Evolutionary conservation across 805 yeast species (phyloP), one percentile per base, ranked within the genome.

Genomic region (Cyberlindnera galapagoensis): DNA sequence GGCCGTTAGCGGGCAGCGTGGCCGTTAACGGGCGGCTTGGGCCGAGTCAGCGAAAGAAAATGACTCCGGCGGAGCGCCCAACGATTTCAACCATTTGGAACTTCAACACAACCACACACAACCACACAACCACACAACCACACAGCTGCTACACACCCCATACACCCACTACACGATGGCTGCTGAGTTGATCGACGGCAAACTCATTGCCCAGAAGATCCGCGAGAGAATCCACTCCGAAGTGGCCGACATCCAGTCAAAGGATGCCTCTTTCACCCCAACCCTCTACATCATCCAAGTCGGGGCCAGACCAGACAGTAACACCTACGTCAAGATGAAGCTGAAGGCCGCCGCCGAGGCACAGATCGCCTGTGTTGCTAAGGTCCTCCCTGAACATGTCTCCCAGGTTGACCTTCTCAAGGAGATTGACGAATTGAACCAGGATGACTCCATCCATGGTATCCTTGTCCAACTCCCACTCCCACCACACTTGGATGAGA

Each of bases 321-420:
- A 84, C 10, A 84, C 95, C 9, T 90, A 90, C 60, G 97, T 90
- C 34, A 74, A 80, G 42, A 84, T 88, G 80, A 90, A 90, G 61
- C 67, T 84, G 44, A 87, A 83, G 63, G 94, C 96, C 10, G 94
- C 95, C 21, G 64, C 71, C 29, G 88, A 84, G 41, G 88, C 94
- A 19, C 79, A 80, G 37, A 80, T 92, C 36, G 63, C 62, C 22
- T 85, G 92, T 37, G 69, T 67, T 16, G 63, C 84, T 37, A 54
- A 79, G 44, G 78, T 76, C 43, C 71, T 85, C 39, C 75, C 76
- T 23, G 86, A 74, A 32, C 62, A 66, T 21, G 71, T 77, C 33
- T 42, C 77, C 9, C 80, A 88, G 59, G 65, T 61, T 20, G 77
- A 71, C 18, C 55, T 83, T 33, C 60, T 88, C 27, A 65, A 67